Evolutionary conservation across 2,329 filamentous ascomycete species (phyloP).

Genomic region (Aspergillus brunneoviolaceus): DNA sequence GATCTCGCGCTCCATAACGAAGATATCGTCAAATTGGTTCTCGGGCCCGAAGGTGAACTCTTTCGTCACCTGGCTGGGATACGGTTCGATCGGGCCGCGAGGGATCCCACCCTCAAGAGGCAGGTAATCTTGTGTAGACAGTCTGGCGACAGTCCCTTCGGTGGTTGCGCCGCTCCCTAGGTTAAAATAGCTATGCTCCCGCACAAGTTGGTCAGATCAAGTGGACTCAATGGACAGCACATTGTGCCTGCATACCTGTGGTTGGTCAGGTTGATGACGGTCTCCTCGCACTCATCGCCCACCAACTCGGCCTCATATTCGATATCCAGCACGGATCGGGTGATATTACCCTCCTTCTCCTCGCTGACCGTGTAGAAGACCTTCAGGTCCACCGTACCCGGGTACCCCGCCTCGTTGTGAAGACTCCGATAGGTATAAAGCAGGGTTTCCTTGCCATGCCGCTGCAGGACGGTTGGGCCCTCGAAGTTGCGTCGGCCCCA

Average conservation of each 20-base stretch:
- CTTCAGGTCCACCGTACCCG: slow-evolving; percentile 74
- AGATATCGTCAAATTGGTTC: slow-evolving; percentile 84
- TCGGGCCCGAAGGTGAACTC: slow-evolving; percentile 70
- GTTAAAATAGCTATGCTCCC: slow-evolving; percentile 61
- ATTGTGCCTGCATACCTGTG: slow-evolving; percentile 63
- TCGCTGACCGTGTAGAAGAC: slow-evolving; percentile 77
- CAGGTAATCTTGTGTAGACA: slow-evolving; percentile 65
- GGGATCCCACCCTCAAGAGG: slow-evolving; percentile 78
- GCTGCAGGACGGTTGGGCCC: slow-evolving; percentile 57
- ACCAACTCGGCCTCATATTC: slow-evolving; percentile 88
- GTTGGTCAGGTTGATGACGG: slow-evolving; percentile 89
- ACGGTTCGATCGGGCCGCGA: slow-evolving; percentile 64
- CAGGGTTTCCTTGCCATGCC: slow-evolving; percentile 63
- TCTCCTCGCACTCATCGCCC: slow-evolving; percentile 77
- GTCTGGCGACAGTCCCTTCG: slow-evolving; percentile 59
- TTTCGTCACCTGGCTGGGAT: slow-evolving; percentile 60
- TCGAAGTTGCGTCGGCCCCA: slow-evolving; percentile 53
- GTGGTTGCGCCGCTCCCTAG: slow-evolving; percentile 60
- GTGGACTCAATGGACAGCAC: not conserved
- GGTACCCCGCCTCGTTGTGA: slow-evolving; percentile 87
- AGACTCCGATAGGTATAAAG: slow-evolving; percentile 65
- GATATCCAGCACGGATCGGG: slow-evolving; percentile 72
- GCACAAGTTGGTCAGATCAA: not conserved
- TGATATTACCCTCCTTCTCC: slow-evolving; percentile 58
- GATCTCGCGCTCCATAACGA: slow-evolving; percentile 69